These are phyloP conservation scores for Rhynchosporium graminicola DNA, from an alignment of 2,329 filamentous ascomycete species.

Conservation along the genomic window DNA sequence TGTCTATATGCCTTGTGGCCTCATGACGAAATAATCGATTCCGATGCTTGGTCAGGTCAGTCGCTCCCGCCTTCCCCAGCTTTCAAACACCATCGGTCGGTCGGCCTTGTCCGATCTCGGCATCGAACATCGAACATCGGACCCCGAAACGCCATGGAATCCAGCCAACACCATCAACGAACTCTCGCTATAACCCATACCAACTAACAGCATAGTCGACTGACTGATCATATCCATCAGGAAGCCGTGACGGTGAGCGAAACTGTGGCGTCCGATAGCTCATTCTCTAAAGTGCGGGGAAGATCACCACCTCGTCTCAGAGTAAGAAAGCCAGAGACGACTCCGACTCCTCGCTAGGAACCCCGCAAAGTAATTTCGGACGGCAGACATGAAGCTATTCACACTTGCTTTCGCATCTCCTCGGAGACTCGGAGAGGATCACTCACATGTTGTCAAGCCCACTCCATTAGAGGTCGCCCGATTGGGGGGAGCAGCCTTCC, in stretches of 20 bases:
- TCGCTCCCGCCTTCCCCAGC: background rate
- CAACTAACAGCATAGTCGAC: background rate
- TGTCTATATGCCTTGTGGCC: too few relatives aligned
- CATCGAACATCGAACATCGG: background rate
- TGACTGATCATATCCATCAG: background rate
- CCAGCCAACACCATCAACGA: background rate
- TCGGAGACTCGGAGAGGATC: constrained; percentile 26
- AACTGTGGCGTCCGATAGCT: constrained; percentile 8
- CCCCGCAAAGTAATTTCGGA: constrained; percentile 24
- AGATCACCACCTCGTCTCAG: constrained; percentile 11
- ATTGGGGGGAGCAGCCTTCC: background rate
- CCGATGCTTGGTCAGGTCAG: too few relatives aligned
- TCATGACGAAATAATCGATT: too few relatives aligned
- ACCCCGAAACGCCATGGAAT: background rate
- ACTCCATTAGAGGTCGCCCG: background rate
- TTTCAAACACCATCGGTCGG: background rate
- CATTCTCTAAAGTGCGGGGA: constrained; percentile 18
- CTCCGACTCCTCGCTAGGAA: constrained; percentile 11
- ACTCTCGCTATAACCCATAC: background rate
- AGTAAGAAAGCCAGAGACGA: background rate
- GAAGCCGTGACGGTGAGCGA: background rate
- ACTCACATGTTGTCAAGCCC: constrained; percentile 19
- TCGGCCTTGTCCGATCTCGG: constrained; percentile 1
- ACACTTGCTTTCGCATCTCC: constrained; percentile 29
- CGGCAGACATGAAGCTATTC: constrained; percentile 21